phyloP scores from a whole-genome alignment of 805 yeast species.

The Saturnispora ahearnii region DNA sequence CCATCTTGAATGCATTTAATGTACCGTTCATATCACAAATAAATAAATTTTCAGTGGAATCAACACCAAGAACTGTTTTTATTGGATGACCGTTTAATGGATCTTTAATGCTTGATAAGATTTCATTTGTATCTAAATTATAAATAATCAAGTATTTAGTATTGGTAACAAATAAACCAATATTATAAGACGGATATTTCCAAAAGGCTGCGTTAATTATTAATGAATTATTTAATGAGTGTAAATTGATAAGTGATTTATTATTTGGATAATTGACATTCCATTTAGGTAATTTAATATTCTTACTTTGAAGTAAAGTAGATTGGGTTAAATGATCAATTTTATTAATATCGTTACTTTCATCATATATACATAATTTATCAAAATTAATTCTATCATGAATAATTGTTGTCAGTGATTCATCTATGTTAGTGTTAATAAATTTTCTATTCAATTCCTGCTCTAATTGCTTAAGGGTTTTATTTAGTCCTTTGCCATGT shows the following conservation, averaged over 20 bases:
- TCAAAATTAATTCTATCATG: conserved; percentile 26
- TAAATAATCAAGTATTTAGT: conserved; percentile 21
- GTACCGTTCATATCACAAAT: conserved; percentile 30
- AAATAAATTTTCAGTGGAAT: conserved; percentile 17
- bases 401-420: conserved; percentile 29
- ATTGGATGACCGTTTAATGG: conserved; percentile 16
- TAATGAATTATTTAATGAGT: conserved; percentile 16
- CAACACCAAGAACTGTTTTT: conserved; percentile 18
- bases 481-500: conserved; percentile 35
- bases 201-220: conserved; percentile 19
- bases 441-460: conserved; percentile 32
- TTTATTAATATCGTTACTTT: neutral
- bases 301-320: conserved; percentile 14
- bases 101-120: conserved; percentile 9
- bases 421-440: conserved; percentile 21
- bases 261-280: conserved; percentile 16
- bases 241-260: conserved; percentile 10
- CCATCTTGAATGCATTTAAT: conserved; percentile 12
- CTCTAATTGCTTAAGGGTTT: conserved; percentile 42
- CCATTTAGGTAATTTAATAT: conserved; percentile 22
- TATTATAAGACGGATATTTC: neutral
- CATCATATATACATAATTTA: conserved; percentile 9
- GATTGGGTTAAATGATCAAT: conserved; percentile 19
- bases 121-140: conserved; percentile 17
- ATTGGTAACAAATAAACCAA: conserved; percentile 23